Evolutionary conservation across 192 early-diverging fungal genomes (phyloP), one percentile per base, ranked within the genome.

Genomic region (Podila epicladia): DNA sequence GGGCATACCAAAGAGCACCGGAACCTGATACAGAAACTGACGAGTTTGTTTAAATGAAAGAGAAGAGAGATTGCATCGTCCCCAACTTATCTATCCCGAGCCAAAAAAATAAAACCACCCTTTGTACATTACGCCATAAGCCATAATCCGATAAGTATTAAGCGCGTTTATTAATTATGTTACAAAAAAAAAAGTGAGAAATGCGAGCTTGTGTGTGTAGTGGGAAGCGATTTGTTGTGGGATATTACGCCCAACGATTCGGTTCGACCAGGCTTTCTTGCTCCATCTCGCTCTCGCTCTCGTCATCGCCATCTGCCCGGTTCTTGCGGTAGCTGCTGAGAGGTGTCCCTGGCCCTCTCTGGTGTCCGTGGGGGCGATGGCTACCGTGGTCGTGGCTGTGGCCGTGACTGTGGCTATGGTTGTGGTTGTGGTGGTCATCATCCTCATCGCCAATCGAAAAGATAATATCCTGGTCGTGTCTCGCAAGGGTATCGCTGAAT

Each of bases 391-490:
- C 4, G 57, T 58, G 49, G 22, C 20, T 5, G 28, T 24, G 48
- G 24, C n/a, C 9, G 28, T 58, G 20, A 53, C 9, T 2, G 24
- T 55, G 32, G 7, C 26, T 48, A 33, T 28, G 50, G 53, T n/a
- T 65, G 63, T 20, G 58, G 15, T 67, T 45, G 19, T 28, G 55
- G 28, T 60, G 38, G 58, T 70, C 67, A 1, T 73, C 65, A 38
- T 73, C 71, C 4, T 80, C 77, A 26, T 80, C 77, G 0, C 58
- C 77, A 58, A 80, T 72, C 20, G 77, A 80, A 69, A 80, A 80
- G 22, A 80, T 73, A 32, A 80, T 55, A 55, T 80, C 77, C 32
- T 80, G 60, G 29, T 80, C 77, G 29, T 80, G 69, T 29, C 63
- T 66, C 19, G 76, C 69, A 17, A 66, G 41, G 4, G 65, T 53